Conservation (phyloP, 305 asterid genomes). For the Fraxinus paxiana region DNA sequence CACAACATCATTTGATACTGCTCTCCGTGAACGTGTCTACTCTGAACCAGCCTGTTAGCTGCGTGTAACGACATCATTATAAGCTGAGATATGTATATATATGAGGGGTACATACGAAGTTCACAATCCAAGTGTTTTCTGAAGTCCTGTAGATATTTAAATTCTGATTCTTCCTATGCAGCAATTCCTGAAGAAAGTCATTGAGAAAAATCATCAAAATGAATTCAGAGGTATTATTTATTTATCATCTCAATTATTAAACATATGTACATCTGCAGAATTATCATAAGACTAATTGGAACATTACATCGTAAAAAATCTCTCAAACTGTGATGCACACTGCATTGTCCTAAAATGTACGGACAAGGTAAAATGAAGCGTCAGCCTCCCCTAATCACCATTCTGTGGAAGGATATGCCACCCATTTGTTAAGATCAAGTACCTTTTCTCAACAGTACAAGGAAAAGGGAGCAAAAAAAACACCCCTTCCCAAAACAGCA, state of each 20-base stretch:
- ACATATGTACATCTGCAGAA: background rate
- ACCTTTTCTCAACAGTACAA: background rate
- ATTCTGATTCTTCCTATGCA: slow-evolving; percentile 42
- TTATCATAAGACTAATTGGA: background rate
- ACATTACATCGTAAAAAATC: background rate
- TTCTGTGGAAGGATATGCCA: background rate
- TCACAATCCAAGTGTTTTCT: slow-evolving; percentile 38
- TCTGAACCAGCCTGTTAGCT: slow-evolving; percentile 42
- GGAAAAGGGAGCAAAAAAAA: background rate
- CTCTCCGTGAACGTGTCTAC: slow-evolving; percentile 29
- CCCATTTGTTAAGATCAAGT: background rate
- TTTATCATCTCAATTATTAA: background rate
- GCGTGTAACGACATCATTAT: slow-evolving; percentile 38
- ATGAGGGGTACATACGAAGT: slow-evolving; percentile 34
- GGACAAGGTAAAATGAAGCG: background rate
- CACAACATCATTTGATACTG: slow-evolving; percentile 37
- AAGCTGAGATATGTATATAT: slow-evolving; percentile 42
- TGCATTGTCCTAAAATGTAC: background rate
- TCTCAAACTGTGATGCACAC: background rate
- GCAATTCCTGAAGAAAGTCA: slow-evolving; percentile 52
- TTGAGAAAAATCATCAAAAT: background rate
- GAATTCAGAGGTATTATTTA: background rate
- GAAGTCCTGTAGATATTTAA: slow-evolving; percentile 34
- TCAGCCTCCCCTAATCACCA: background rate
- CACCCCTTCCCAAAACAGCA: background rate